Base-by-base conservation (phyloP, 2,329 filamentous ascomycete genomes). In the Rhynchosporium secalis region DNA sequence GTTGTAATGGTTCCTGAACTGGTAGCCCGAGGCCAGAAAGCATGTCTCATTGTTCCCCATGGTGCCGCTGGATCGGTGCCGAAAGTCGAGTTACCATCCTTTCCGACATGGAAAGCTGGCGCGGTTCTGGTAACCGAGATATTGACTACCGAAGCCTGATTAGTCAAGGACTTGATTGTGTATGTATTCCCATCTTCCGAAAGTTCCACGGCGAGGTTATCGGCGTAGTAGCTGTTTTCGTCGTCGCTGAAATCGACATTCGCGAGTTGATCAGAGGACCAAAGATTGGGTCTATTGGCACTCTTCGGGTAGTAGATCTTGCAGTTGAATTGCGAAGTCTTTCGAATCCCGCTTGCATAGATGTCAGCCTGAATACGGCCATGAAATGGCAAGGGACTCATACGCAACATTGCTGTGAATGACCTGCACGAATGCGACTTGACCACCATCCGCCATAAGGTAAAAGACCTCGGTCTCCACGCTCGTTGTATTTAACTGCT, bases 381-480 rank as follows among this genome's bases (percentile, higher is more conserved):
- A 3, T 26, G 33, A 51, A 55, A 56, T 33, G 20, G 20, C 20
- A 13, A 45, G 56, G 48, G n/a, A 59, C 52, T 47, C 88, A 78
- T 87, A 97, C 93, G 86, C 89, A 75, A 99, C 90, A 78, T 96
- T 97, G 81, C 91, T 98, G 82, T 98, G 96, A 76, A 99, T 96
- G 78, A 98, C 84, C 82, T 99, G 95, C 64, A 86, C 86, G 77
- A 96, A 85, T 58, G 84, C 91, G 67, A 93, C 77, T 66, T 88
- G 83, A 56, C 95, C 95, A 64, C 81, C 86, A 66, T 96, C 90
- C 61, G 89, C 82, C 77, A 88, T 88, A 73, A 97, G 79, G 80
- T 99, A 99, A 80, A 97, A 99, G 66, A 85, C 92, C 80, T 97
- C 90, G 36, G 92, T 97, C 82, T 99, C 95, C 70, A 98, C 95